Percentiles rank a stretch among this genome's conserved stretches.
Evolutionary conservation across 306 rosid species (phyloP).

Genomic region (Coriaria nepalensis): DNA sequence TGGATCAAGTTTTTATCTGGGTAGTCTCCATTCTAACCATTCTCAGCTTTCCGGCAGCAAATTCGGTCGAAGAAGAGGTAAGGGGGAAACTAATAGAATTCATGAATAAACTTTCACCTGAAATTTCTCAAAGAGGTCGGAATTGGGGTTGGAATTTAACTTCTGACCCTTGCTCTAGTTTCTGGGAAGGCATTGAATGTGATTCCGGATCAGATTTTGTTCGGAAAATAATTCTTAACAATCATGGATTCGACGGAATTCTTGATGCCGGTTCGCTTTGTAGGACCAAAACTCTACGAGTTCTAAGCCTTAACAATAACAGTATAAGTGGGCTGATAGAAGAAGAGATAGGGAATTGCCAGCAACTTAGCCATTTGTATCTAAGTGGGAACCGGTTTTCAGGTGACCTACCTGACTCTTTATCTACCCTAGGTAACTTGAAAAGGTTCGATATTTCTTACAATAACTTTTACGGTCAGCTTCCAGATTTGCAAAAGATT

Average conservation of each 20-base stretch:
- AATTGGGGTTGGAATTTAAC: not conserved
- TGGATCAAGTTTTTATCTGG: too few species aligned
- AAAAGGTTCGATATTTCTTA: conserved; percentile 30
- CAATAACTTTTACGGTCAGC: conserved; percentile 33
- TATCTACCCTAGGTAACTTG: conserved; percentile 16
- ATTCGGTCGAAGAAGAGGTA: too few species aligned
- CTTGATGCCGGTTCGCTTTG: not conserved
- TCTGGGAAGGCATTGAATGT: not conserved
- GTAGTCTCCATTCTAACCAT: too few species aligned
- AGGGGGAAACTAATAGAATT: too few species aligned
- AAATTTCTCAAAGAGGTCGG: too few species aligned
- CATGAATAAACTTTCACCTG: too few species aligned
- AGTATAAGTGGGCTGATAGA: conserved; percentile 25
- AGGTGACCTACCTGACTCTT: conserved; percentile 37
- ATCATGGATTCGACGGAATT: not conserved
- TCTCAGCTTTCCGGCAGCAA: too few species aligned
- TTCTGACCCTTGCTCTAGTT: not conserved
- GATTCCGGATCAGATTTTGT: not conserved
- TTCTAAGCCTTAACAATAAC: conserved; percentile 16
- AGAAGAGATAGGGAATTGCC: conserved; percentile 33
- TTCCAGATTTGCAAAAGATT: conserved; percentile 15
- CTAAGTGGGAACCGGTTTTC: conserved; percentile 36
- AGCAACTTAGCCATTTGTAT: conserved; percentile 29
- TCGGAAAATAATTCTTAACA: not conserved
- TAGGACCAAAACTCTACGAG: not conserved